Evolutionary conservation across 192 early-diverging fungal genomes (phyloP).

Genomic region (Podila horticola): DNA sequence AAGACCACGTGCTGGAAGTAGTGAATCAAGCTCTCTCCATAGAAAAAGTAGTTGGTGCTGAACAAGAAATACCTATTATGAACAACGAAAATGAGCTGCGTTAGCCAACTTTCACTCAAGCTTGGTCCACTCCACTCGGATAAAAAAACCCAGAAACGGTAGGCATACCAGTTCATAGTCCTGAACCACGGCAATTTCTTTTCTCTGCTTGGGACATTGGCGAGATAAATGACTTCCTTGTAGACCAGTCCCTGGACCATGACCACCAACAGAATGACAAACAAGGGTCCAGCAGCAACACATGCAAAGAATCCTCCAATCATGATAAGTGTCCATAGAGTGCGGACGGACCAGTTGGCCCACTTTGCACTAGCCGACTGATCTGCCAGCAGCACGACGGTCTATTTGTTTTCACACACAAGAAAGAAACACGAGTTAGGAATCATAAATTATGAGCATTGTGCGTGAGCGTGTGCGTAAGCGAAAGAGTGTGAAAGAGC

Average conservation of each 20-base stretch:
- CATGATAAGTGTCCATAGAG: slow-evolving; percentile 91
- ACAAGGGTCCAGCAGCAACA: slow-evolving; percentile 82
- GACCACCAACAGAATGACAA: slow-evolving; percentile 87
- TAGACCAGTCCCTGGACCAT: slow-evolving; percentile 89
- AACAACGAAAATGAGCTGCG: background rate
- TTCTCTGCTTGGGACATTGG: slow-evolving; percentile 82
- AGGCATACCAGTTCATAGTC: slow-evolving; percentile 82
- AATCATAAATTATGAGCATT: too few species aligned
- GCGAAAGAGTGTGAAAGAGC: background rate
- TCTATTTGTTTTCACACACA: background rate
- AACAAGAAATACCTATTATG: slow-evolving; percentile 82
- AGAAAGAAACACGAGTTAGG: too few species aligned
- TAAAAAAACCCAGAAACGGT: background rate
- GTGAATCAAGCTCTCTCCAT: slow-evolving; percentile 93
- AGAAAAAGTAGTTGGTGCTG: slow-evolving; percentile 93
- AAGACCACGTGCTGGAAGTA: slow-evolving; percentile 87
- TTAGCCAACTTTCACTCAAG: background rate
- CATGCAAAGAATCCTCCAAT: slow-evolving; percentile 82
- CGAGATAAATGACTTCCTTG: slow-evolving; percentile 93
- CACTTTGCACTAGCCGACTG: slow-evolving; percentile 66
- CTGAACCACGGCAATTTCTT: slow-evolving; percentile 92
- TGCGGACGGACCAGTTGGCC: slow-evolving; percentile 86
- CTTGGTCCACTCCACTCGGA: too few species aligned
- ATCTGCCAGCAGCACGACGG: slow-evolving; percentile 55
- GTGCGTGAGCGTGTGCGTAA: too few species aligned